Evolutionary conservation across 345 rosid species (phyloP), one percentile per base, ranked within the genome.

Genomic region (Citropsis articulata): DNA sequence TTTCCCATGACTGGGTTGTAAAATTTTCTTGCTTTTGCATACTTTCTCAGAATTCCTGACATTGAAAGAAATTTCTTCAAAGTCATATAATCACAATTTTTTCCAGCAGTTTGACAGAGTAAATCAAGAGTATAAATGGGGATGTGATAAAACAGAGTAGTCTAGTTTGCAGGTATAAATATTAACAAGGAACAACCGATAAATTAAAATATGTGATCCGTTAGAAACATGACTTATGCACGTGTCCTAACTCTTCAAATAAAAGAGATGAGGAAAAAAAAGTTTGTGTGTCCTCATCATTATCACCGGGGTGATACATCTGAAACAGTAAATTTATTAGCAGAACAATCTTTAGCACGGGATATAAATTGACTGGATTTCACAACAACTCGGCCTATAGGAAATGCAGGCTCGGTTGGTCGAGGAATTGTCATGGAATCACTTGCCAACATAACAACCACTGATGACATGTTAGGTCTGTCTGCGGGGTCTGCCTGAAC

Each of bases 401-500:
- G 68, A 75, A 79, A 86, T 45, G 86, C 82, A 9, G 86, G 86
- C 3, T 75, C 27, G 4, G 70, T 12, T 68, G 88, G 88, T 42
- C 1, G 25, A 31, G 82, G 74, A 75, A 86, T 83, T 4, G 67
- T 53, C 7, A 48, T 13, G 55, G 53, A 19, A 30, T 81, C 72
- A n/a, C 87, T 69, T 6, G n/a, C 81, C 36, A 85, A 62, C 83
- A 80, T 80, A 66, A 65, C 24, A 50, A 74, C 60, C 18, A 69
- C 73, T 1, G 38, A 33, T 2, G 72, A 68, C 76, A 81, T 78
- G 27, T 61, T 50, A 16, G 84, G 84, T 30, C 72, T 72, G 7
- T 81, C 53, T 1, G 31, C 30, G 19, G 78, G 62, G n/a, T 73
- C 66, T 63, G 78, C 76, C 40, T 81, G 84, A 60, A 81, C 72